Evolutionary conservation across 1,284 basidiomycete genomes (phyloP), one percentile per base, ranked within the genome.

Genomic region (Tranzscheliella williamsii): DNA sequence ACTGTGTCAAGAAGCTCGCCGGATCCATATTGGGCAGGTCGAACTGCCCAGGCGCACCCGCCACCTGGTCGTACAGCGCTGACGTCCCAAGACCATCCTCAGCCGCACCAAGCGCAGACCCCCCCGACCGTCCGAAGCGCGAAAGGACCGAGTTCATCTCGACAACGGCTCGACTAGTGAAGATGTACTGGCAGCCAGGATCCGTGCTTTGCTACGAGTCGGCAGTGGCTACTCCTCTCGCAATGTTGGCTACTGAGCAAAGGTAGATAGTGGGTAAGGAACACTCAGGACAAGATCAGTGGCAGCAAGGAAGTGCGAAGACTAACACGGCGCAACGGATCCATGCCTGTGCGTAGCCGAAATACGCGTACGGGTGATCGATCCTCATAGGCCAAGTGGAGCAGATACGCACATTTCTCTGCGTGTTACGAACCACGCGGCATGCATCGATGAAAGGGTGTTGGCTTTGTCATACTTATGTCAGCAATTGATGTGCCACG

Each of bases 1-100:
- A 75, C 26, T 73, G 67, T 0, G 68, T 61, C n/a, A 77, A 55
- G 49, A 77, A 77, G 12, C 60, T 58, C 7, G 65, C 67, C 5
- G 74, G 70, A 20, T 70, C 63, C 48, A 62, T 60, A 35, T 54
- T 57, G 49, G 67, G 67, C 9, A 70, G 60, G 35, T 62, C 67
- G 37, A 70, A 70, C 20, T 60, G 61, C 20, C 60, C 57, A 1
- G 64, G 58, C 7, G 57, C 40, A 12, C 58, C 63, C 47, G 47
- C 47, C 23, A 63, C 31, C 33, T 46, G 50, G 22, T 51, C 38
- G 0, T 36, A 36, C 4, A 42, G 33, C 8, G 47, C 33, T 20
- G 42, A 51, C 6, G 46, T 33, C 7, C 38, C 49, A 4, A 29
- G 29, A n/a, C 36, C 42, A 24, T 42, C 43, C 13, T 33, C 63